Evolutionary conservation across 2,329 filamentous ascomycete genomes (phyloP), one percentile per base, ranked within the genome.

Genomic region (Hypoxylon rubiginosum): DNA sequence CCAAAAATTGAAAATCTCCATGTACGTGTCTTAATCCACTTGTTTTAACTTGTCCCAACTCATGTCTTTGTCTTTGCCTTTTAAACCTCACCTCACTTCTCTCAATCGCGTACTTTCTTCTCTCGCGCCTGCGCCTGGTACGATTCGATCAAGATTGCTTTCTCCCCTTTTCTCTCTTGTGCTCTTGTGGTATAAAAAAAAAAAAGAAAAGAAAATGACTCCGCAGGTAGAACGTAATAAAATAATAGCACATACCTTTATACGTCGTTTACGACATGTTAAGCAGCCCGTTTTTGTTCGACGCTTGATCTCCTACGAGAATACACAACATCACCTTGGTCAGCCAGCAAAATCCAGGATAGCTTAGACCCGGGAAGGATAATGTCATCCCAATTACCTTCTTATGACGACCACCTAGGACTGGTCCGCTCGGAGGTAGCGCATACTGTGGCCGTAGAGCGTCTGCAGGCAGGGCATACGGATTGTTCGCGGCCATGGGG

Each of bases 231-330:
- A 62, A 36, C 32, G 68, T 51, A 70, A 73, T 17, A 63, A 74
- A 34, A 74, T 72, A 71, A 52, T 59, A 62, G 64, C 62, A 81
- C 85, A 76, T 78, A 88, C 86, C 86, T 89, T 89, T 75, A 89
- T 88, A 71, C 86, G 82, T 71, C 86, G 83, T 74, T 88, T 88
- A 61, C 86, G 85, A 77, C 86, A 89, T 48, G 86, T 89, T 75
- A 89, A 77, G 70, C 86, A 89, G n/a, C 86, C 86, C 1, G 86
- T 89, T 76, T 89, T 89, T 50, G 86, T 89, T 71, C 86, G 84
- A 66, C 86, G 83, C 76, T 88, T 89, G 73, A 89, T 89, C 76
- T 89, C 86, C 86, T 89, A 75, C 72, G 70, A 61, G 52, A 60
- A 51, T 62, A 66, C 60, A 62, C 61, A 67, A 67, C 34, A 57